A percentile compares a stretch with the other conserved stretches of the same genome.
Evolutionary conservation across 2,329 filamentous ascomycete species (phyloP).

Genomic region (Nothophoma quercina): DNA sequence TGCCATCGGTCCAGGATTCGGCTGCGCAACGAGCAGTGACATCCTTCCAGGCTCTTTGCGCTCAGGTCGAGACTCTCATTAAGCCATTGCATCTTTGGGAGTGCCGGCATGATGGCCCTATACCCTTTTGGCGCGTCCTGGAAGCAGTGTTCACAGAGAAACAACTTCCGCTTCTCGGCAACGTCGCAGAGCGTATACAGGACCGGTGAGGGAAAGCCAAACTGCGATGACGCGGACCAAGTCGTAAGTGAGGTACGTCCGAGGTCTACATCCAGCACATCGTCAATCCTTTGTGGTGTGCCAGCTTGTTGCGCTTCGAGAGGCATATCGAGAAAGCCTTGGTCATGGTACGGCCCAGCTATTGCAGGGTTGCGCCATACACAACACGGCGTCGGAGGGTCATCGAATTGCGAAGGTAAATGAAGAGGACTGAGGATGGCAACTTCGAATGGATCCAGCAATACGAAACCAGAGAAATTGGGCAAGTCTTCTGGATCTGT

Average conservation of each 20-base stretch:
- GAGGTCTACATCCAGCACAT: constrained; percentile 37
- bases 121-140: background rate
- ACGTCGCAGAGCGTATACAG: constrained; percentile 34
- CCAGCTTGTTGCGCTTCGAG: constrained; percentile 27
- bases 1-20: constrained; percentile 26
- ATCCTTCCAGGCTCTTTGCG: background rate
- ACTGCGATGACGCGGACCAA: constrained; percentile 28
- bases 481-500: constrained; percentile 40
- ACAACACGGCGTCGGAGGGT: too few relatives aligned
- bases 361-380: constrained; percentile 12
- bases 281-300: constrained; percentile 33
- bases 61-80: background rate
- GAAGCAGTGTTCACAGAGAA: constrained; percentile 21
- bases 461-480: constrained; percentile 40
- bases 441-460: constrained; percentile 36
- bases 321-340: constrained; percentile 42
- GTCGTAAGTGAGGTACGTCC: constrained; percentile 26
- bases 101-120: background rate
- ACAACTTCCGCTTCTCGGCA: constrained; percentile 30
- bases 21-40: constrained; percentile 13
- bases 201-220: constrained; percentile 37
- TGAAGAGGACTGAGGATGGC: constrained; percentile 41
- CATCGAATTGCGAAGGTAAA: constrained; percentile 11
- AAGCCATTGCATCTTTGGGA: constrained; percentile 10
- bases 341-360: constrained; percentile 37